A percentile compares a stretch with the other conserved stretches of the same genome.
Evolutionary conservation across 495 filamentous ascomycete species (phyloP).

Genomic region (Trichoderma erinaceum): DNA sequence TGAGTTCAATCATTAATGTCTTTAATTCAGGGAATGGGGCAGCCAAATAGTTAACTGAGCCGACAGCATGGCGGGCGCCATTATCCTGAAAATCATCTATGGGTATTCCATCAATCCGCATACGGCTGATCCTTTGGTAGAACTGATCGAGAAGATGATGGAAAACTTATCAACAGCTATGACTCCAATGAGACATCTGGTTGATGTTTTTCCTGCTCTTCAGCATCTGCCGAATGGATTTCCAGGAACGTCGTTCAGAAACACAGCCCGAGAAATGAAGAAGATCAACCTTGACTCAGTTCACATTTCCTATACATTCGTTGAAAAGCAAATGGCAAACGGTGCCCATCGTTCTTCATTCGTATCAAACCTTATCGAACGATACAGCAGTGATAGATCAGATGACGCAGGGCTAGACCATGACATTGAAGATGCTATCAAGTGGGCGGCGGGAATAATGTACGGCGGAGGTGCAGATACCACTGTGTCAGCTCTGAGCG

Average conservation of each 20-base stretch:
- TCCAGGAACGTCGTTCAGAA: constrained; percentile 43
- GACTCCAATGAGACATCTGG: constrained; percentile 36
- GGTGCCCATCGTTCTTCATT: constrained; percentile 34
- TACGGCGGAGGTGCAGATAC: constrained; percentile 44
- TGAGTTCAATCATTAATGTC: not conserved
- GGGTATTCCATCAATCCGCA: constrained; percentile 37
- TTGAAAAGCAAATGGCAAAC: constrained; percentile 37
- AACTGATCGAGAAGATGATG: constrained; percentile 34
- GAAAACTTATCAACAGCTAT: constrained; percentile 33
- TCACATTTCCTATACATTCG: constrained; percentile 39
- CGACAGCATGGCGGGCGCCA: constrained; percentile 25
- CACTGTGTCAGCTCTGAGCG: constrained; percentile 40
- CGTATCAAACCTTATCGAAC: constrained; percentile 31
- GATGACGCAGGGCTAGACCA: constrained; percentile 26
- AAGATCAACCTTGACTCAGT: constrained; percentile 22
- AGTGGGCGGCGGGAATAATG: constrained; percentile 43
- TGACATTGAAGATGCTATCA: constrained; percentile 22
- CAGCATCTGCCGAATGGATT: constrained; percentile 41
- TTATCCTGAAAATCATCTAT: constrained; percentile 41
- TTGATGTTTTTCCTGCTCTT: constrained; percentile 39
- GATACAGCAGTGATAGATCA: constrained; percentile 18
- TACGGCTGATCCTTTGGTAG: constrained; percentile 33
- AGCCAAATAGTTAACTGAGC: not conserved
- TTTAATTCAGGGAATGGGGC: too few species aligned
- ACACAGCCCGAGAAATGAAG: constrained; percentile 30